phyloP scores from a whole-genome alignment of 164 flowering plant genomes.

The Vitis rotundifolia region DNA sequence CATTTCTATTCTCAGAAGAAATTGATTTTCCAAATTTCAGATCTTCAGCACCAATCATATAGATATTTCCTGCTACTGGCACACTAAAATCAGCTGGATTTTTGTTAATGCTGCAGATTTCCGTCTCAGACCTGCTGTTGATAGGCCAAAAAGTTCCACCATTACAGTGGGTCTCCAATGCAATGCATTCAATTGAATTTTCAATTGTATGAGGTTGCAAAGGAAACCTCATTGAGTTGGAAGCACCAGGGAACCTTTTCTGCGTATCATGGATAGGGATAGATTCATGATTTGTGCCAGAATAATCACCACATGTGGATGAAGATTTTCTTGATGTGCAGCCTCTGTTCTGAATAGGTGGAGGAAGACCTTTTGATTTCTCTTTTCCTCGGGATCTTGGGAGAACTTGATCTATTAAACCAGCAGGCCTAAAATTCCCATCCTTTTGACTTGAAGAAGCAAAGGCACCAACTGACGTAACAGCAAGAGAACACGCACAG shows the following conservation, averaged over 20 bases:
- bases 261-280: slow-evolving; percentile 18
- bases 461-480: slow-evolving; percentile 19
- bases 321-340: slow-evolving; percentile 22
- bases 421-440: slow-evolving; percentile 14
- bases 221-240: slow-evolving; percentile 13
- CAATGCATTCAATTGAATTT: slow-evolving; percentile 13
- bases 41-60: slow-evolving; percentile 49
- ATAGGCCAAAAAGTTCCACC: slow-evolving; percentile 16
- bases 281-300: slow-evolving; percentile 15
- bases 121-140: slow-evolving; percentile 16
- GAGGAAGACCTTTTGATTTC: slow-evolving; percentile 22
- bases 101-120: slow-evolving; percentile 53
- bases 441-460: slow-evolving; percentile 24
- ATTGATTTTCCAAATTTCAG: slow-evolving; percentile 27
- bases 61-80: slow-evolving; percentile 56
- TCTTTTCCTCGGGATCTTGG: slow-evolving; percentile 20
- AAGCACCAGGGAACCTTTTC: slow-evolving; percentile 19
- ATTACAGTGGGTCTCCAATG: slow-evolving; percentile 13
- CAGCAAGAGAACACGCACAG: slow-evolving; percentile 21
- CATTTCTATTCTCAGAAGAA: slow-evolving; percentile 11
- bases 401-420: slow-evolving; percentile 14
- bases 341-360: slow-evolving; percentile 17
- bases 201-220: slow-evolving; percentile 12
- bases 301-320: slow-evolving; percentile 16
- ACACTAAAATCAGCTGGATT: slow-evolving; percentile 82